Evolutionary conservation across 2,329 filamentous ascomycete genomes (phyloP), one percentile per base, ranked within the genome.

Genomic region (Fusarium sp.): DNA sequence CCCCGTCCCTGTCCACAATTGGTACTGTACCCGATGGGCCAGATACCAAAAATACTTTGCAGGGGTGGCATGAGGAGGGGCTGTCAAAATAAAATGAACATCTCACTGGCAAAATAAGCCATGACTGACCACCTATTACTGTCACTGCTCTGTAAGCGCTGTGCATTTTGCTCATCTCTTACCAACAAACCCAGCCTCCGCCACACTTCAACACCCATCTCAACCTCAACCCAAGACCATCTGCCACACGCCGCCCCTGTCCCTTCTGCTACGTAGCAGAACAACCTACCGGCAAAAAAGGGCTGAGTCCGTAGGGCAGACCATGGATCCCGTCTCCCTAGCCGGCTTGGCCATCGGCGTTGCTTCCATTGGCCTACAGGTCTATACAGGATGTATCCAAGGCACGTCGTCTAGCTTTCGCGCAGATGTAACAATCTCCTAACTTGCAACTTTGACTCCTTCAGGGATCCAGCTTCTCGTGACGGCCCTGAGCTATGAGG

Each of bases 301-400:
- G 27, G 35, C 40, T 59, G 35, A 56, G 27, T 33, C 27, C 38
- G 27, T n/a, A 47, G 35, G 27, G 15, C 25, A 38, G 65, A 56
- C 30, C 62, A 86, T 86, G 84, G 84, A 86, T 69, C 85, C 85
- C n/a, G 77, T 86, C 59, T 84, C 84, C 15, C 70, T 82, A 33
- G 81, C 84, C 9, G 85, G 85, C 33, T 79, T 86, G 65, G 84
- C 84, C 59, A 75, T 86, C 27, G 82, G 85, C 66, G 85, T 87
- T 52, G 85, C 86, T 38, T 84, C 82, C 9, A 82, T 87, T 52
- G 83, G 85, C 35, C 78, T 86, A 14, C 85, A 87, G 69, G 83
- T 87, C 59, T 87, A 86, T 63, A 84, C 83, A 9, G 82, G 84
- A 38, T 86, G 85, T 70, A 83, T 87, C 56, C 84, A 86, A 81